Base-by-base conservation (phyloP, 805 yeast species). In the Hanseniaspora guilliermondii region DNA sequence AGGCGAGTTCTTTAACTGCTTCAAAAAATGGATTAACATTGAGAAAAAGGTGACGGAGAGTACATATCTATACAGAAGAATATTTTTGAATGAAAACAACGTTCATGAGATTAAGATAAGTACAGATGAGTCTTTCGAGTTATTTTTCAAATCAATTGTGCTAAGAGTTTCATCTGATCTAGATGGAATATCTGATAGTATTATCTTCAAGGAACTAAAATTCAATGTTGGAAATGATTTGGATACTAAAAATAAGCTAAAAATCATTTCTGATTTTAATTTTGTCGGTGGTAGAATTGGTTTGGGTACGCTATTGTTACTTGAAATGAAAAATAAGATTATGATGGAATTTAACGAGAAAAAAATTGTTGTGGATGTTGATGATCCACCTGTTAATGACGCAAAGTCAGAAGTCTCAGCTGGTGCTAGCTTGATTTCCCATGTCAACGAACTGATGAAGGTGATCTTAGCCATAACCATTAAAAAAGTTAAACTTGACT, bases 11-110 rank as follows among this genome's bases (percentile, higher is more conserved):
- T 65, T 79, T 24, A 68, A 73, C 3, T 73, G 80, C 1, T 87
- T 88, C 61, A 72, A 81, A 0, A 71, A 75, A 14, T 93, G 97
- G 97, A 78, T 97, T 71, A 79, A 80, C 56, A 89, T 97, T 97
- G 98, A 91, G 61, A 82, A 85, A 44, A 73, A 80, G 33, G 78
- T 78, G 60, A 75, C 80, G 22, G 75, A 75, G n/a, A 70, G 76
- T 38, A 75, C 81, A 52, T 77, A 72, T 54, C 71, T 85, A 24
- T 79, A 84, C 60, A 65, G 67, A 33, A 70, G 69, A 58, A 73
- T 78, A 2, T 83, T 83, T 60, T 63, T 63, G n/a, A 61, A 61
- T 7, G 60, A 63, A 1, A 56, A 36, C 24, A 25, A 14, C 30
- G 17, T 35, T 39, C 24, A 53, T 30, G 42, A 35, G 22, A 14